phyloP scores from a whole-genome alignment of 768 basidiomycete genomes.

The Collybia nuda region DNA sequence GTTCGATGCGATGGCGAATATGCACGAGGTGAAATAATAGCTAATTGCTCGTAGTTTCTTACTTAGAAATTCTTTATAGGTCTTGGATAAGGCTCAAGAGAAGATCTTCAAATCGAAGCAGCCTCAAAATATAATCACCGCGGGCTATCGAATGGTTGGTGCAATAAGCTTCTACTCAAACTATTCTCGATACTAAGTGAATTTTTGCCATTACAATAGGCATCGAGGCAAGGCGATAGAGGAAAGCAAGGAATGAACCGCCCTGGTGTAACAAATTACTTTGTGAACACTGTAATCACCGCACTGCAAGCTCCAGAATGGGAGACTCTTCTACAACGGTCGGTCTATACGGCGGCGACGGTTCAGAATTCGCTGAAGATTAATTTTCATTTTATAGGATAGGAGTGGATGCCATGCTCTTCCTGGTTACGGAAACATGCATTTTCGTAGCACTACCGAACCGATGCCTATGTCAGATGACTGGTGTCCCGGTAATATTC shows the following conservation, averaged over 20 bases:
- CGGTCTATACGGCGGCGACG: slow-evolving; percentile 8
- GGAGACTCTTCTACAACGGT: slow-evolving; percentile 66
- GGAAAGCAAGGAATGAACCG: slow-evolving; percentile 39
- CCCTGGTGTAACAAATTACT: slow-evolving; percentile 53
- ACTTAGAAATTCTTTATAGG: slow-evolving; percentile 29
- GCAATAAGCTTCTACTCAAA: not conserved
- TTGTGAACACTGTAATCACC: slow-evolving; percentile 75
- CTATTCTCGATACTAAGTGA: not conserved
- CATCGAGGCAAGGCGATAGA: slow-evolving; percentile 30
- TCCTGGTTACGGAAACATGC: slow-evolving; percentile 73
- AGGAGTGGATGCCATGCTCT: slow-evolving; percentile 74
- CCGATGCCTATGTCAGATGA: slow-evolving; percentile 80
- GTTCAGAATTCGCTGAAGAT: not conserved
- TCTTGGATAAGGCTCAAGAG: slow-evolving; percentile 62
- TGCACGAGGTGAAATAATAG: slow-evolving; percentile 48
- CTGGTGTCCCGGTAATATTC: slow-evolving; percentile 65
- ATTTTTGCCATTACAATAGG: slow-evolving; percentile 16
- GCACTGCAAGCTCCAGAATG: slow-evolving; percentile 66
- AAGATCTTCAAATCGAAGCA: slow-evolving; percentile 44
- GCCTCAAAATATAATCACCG: slow-evolving; percentile 59
- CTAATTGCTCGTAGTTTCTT: not conserved
- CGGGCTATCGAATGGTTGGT: slow-evolving; percentile 63
- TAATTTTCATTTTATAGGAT: slow-evolving; percentile 45
- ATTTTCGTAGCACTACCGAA: slow-evolving; percentile 81
- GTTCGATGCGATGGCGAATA: slow-evolving; percentile 42